Conservation (phyloP, 768 basidiomycete genomes). For the Leccinum aurantiacum region DNA sequence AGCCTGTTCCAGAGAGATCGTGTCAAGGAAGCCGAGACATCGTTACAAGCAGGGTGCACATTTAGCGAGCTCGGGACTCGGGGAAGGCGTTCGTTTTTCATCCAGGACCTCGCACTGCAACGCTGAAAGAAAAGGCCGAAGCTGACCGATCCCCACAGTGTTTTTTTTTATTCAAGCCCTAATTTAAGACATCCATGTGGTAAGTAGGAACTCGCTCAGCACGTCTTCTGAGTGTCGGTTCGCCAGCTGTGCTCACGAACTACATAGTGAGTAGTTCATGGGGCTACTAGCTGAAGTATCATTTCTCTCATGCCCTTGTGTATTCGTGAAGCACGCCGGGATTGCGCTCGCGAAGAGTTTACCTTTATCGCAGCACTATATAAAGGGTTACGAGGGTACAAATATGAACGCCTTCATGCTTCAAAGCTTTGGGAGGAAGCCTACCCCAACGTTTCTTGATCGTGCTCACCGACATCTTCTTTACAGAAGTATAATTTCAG, state of each 20-base stretch:
- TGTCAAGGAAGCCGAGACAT: slow-evolving; percentile 55
- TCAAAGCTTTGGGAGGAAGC: slow-evolving; percentile 79
- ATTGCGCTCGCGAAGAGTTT: background rate
- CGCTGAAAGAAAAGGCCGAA: slow-evolving; percentile 57
- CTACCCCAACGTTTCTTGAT: slow-evolving; percentile 58
- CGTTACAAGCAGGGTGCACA: slow-evolving; percentile 61
- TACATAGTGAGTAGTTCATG: slow-evolving; percentile 85
- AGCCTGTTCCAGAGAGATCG: slow-evolving; percentile 49
- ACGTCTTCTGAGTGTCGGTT: too few relatives aligned
- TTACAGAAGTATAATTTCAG: slow-evolving; percentile 81
- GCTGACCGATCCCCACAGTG: slow-evolving; percentile 45
- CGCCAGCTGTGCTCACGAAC: slow-evolving; percentile 2
- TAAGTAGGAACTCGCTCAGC: too few relatives aligned
- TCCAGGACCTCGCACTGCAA: slow-evolving; percentile 72
- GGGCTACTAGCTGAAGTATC: slow-evolving; percentile 37
- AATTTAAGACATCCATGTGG: too few relatives aligned
- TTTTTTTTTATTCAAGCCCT: slow-evolving; percentile 8
- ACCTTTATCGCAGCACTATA: slow-evolving; percentile 54
- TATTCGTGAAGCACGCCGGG: too few relatives aligned
- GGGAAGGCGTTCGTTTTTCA: slow-evolving; percentile 66
- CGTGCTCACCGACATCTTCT: slow-evolving; percentile 94
- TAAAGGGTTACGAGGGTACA: slow-evolving; percentile 69
- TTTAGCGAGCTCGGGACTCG: slow-evolving; percentile 90
- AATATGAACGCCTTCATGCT: slow-evolving; percentile 66
- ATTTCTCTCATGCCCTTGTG: too few relatives aligned